Evolutionary conservation across 2,329 filamentous ascomycete genomes (phyloP).

Genomic region (Ceratocystis variospora): DNA sequence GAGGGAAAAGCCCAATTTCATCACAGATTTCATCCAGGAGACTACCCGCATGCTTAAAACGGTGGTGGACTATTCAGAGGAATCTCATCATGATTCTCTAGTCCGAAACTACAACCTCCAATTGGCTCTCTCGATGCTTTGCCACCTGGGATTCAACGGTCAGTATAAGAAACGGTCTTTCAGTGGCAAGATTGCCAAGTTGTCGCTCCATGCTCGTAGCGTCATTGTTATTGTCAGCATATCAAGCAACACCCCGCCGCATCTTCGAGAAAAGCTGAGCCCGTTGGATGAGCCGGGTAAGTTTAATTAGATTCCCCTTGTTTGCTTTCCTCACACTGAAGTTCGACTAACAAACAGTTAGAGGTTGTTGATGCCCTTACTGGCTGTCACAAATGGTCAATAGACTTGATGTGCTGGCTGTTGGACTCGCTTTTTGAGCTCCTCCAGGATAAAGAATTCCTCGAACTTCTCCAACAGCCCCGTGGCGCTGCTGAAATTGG

Average conservation of each 20-base stretch:
- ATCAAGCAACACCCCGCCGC: conserved; percentile 42
- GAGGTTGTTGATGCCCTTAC: conserved; percentile 60
- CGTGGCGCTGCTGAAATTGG: conserved; percentile 31
- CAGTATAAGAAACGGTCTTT: conserved; percentile 49
- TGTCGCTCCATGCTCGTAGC: conserved; percentile 61
- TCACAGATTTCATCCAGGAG: conserved; percentile 49
- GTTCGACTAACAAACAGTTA: conserved; percentile 22
- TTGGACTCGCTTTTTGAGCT: conserved; percentile 45
- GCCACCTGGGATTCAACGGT: conserved; percentile 60
- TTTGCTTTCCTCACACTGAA: not conserved
- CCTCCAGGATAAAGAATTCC: conserved; percentile 38
- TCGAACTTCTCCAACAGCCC: conserved; percentile 34
- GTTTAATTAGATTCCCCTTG: conserved; percentile 16
- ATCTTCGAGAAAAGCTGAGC: conserved; percentile 41
- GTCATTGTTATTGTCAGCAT: conserved; percentile 52
- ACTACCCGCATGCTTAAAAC: conserved; percentile 57
- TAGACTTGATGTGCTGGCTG: conserved; percentile 54
- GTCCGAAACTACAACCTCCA: conserved; percentile 61
- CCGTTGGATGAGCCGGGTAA: conserved; percentile 46
- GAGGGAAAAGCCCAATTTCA: conserved; percentile 33
- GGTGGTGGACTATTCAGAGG: conserved; percentile 69
- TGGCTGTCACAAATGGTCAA: conserved; percentile 64
- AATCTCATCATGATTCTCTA: conserved; percentile 56
- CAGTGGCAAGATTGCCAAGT: conserved; percentile 59
- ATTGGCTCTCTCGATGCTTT: conserved; percentile 63